Base-by-base conservation (phyloP, 179 eudicot genomes). In the Amaranthus tricolor region DNA sequence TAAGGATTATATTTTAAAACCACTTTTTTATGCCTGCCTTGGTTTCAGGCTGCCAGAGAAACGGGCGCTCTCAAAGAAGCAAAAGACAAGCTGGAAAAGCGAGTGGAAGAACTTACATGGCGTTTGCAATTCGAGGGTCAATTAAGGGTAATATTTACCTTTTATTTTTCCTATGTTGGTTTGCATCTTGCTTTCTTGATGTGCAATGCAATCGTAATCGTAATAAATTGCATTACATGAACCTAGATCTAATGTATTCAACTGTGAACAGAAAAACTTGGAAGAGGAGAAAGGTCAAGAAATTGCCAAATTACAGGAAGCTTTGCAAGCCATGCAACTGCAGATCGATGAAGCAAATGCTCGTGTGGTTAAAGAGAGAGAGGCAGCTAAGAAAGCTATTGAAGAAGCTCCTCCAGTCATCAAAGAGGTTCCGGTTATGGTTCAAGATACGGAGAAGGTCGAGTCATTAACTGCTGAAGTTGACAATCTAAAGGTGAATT, bases 21-120 rank as follows among this genome's bases (percentile, higher is more conserved):
- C 21, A 40, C 53, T 44, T 54, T n/a, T 56, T 43, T 21, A 73
- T 75, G 84, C 44, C 66, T 70, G 40, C 79, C 9, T 66, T 75
- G 74, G 51, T 80, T 74, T 53, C 87, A 96, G 99, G 99, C 98
- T 84, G 92, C 99, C 73, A 89, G 94, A 80, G 97, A 96, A 84
- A 90, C 96, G 14, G 99, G 98, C 44, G 94, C 93, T 65, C 97
- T 96, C 58, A 89, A 96, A 91, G 98, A 96, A 87, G 93, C 96
- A 62, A 96, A 96, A 77, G 94, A 96, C 85, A 96, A 90, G 90
- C 88, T 96, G 55, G 99, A 96, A 85, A 96, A 96, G 86, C 93
- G 95, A 61, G 99, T 96, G 79, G 99, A 96, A 82, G 99, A 96
- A 77, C 98, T 96, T 81, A 89, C 98, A 68, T 94, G 98, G 98